Evolutionary conservation across 2,329 filamentous ascomycete species (phyloP).

Genomic region (Colletotrichum camelliae): DNA sequence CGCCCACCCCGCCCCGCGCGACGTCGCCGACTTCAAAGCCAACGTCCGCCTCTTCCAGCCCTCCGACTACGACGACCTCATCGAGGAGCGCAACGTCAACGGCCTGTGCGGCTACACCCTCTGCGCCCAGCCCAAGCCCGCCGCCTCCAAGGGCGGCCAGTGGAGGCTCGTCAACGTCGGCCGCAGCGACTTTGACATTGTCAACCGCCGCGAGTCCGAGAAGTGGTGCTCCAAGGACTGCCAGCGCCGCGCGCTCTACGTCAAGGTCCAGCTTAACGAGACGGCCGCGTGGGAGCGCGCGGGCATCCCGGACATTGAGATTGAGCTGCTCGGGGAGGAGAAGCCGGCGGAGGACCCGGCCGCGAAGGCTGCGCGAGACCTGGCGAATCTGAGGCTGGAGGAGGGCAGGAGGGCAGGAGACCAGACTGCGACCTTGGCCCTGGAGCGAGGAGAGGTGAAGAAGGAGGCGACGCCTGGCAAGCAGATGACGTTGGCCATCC

Average conservation of each 20-base stretch:
- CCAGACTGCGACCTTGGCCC: constrained; percentile 49
- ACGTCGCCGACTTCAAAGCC: constrained; percentile 69
- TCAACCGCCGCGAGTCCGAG: constrained; percentile 75
- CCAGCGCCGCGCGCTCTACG: constrained; percentile 79
- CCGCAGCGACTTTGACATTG: constrained; percentile 67
- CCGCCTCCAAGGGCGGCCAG: constrained; percentile 61
- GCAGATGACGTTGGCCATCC: constrained; percentile 53
- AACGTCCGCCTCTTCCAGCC: constrained; percentile 80
- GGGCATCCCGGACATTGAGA: constrained; percentile 58
- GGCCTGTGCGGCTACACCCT: constrained; percentile 83
- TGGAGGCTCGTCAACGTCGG: constrained; percentile 68
- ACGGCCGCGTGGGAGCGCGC: constrained; percentile 85
- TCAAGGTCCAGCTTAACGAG: constrained; percentile 87
- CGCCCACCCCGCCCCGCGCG: constrained; percentile 57
- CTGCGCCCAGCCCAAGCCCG: constrained; percentile 70
- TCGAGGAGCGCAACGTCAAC: constrained; percentile 87
- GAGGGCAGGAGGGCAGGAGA: constrained; percentile 44
- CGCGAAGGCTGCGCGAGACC: constrained; percentile 38
- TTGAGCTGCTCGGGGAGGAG: constrained; percentile 73
- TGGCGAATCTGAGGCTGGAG: constrained; percentile 49
- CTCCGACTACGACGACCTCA: constrained; percentile 85
- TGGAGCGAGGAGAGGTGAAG: constrained; percentile 51
- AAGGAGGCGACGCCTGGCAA: constrained; percentile 22
- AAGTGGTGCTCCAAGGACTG: constrained; percentile 88
- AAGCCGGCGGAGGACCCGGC: constrained; percentile 50